A percentile compares a stretch with the other conserved stretches of the same genome.
phyloP scores from a whole-genome alignment of 768 basidiomycete genomes.

The Boletus vermiculosoides region DNA sequence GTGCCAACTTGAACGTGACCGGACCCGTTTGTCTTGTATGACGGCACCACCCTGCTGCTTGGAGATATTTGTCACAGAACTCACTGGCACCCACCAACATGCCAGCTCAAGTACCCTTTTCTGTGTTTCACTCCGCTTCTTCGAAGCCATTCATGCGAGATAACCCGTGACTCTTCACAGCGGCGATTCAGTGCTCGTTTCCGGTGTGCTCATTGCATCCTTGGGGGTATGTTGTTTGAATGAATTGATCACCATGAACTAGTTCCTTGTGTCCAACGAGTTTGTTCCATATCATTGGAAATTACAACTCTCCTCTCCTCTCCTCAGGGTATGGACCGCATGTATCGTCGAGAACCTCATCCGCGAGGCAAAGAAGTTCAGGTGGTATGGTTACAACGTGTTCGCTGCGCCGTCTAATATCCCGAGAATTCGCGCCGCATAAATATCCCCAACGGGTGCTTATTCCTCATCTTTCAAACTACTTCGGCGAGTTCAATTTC shows the following conservation, averaged over 20 bases:
- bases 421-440: constrained; percentile 9
- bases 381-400: constrained; percentile 16
- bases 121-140: background rate
- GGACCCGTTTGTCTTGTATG: too few species aligned
- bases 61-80: too few species aligned
- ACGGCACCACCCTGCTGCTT: too few species aligned
- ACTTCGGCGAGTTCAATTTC: constrained; percentile 13
- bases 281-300: background rate
- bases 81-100: too few species aligned
- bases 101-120: background rate
- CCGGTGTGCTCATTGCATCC: background rate
- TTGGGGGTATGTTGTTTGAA: too few species aligned
- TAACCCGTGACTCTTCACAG: background rate
- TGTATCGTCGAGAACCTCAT: constrained; percentile 1
- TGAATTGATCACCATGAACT: background rate
- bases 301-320: background rate
- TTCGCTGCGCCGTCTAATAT: constrained; percentile 6
- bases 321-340: background rate
- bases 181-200: background rate
- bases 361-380: constrained; percentile 19
- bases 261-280: background rate
- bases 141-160: background rate
- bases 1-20: background rate
- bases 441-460: constrained; percentile 17
- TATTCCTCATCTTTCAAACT: constrained; percentile 10